Evolutionary conservation across 192 early-diverging fungal species (phyloP).

Genomic region (Pilaira anomala): DNA sequence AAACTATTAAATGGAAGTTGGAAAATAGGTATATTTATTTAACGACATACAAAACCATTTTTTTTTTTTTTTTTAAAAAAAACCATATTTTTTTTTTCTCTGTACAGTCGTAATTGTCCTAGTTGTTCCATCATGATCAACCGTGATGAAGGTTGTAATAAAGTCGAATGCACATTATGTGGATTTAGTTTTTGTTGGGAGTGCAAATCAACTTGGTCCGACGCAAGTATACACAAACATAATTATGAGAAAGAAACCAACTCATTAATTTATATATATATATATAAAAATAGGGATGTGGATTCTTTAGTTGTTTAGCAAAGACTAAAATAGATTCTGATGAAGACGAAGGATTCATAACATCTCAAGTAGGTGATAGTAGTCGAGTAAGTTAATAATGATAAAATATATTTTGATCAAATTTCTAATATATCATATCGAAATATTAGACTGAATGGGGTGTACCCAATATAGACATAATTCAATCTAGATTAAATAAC

Average conservation of each 20-base stretch:
- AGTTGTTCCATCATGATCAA: constrained; percentile 63
- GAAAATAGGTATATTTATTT: not conserved
- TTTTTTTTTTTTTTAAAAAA: not conserved
- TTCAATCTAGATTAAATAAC: not conserved
- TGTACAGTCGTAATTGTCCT: constrained; percentile 57
- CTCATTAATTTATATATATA: not conserved
- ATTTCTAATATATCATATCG: too few relatives aligned
- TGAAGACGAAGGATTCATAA: not conserved
- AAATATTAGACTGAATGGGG: constrained; percentile 15
- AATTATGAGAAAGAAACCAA: constrained; percentile 11
- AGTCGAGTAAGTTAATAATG: not conserved
- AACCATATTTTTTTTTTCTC: constrained; percentile 1
- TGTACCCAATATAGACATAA: not conserved
- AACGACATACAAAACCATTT: not conserved
- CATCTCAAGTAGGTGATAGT: not conserved
- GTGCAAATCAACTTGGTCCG: constrained; percentile 54
- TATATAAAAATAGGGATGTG: constrained; percentile 38
- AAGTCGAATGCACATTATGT: constrained; percentile 64
- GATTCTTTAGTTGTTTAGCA: constrained; percentile 52
- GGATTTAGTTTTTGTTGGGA: constrained; percentile 68
- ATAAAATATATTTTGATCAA: not conserved
- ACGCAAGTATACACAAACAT: constrained; percentile 35
- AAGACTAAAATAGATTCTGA: not conserved
- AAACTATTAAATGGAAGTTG: not conserved
- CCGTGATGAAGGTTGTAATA: constrained; percentile 70